Evolutionary conservation across 805 yeast species (phyloP).

Genomic region (Saccharomycodes ludwigii): DNA sequence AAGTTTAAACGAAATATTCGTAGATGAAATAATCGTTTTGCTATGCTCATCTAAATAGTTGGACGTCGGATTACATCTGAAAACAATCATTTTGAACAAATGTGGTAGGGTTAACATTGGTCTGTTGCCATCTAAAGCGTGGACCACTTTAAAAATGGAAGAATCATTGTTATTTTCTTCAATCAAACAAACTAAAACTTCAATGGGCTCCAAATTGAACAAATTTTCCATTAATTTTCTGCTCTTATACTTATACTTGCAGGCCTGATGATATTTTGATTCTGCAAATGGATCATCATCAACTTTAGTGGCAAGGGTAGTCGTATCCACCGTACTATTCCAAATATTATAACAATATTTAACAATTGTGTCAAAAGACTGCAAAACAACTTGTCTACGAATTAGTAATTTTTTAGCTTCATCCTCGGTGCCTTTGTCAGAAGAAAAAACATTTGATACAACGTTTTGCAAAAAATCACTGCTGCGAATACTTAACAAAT

Average conservation of each 20-base stretch:
- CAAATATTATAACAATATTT: constrained; percentile 49
- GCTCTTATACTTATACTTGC: constrained; percentile 57
- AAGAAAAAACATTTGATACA: constrained; percentile 24
- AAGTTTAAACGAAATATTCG: constrained; percentile 35
- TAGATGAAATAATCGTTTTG: constrained; percentile 27
- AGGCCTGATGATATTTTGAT: constrained; percentile 35
- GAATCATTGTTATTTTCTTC: constrained; percentile 17
- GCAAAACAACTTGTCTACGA: constrained; percentile 43
- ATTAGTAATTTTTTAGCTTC: constrained; percentile 31
- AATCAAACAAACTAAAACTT: constrained; percentile 57
- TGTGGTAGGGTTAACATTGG: constrained; percentile 64
- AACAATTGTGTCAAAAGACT: constrained; percentile 51
- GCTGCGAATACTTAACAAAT: constrained; percentile 9
- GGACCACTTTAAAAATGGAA: constrained; percentile 47
- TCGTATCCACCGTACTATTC: constrained; percentile 31
- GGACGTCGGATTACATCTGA: constrained; percentile 13
- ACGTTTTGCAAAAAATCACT: constrained; percentile 22
- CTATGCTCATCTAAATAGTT: not conserved
- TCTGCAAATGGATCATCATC: constrained; percentile 15
- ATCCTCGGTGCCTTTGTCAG: constrained; percentile 25
- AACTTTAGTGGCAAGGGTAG: constrained; percentile 5
- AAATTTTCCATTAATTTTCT: constrained; percentile 52
- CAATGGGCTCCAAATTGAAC: constrained; percentile 57
- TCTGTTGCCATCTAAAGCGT: constrained; percentile 73
- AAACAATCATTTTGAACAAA: constrained; percentile 32